Conservation (phyloP, 768 basidiomycete genomes). For the Lactarius tabidus region DNA sequence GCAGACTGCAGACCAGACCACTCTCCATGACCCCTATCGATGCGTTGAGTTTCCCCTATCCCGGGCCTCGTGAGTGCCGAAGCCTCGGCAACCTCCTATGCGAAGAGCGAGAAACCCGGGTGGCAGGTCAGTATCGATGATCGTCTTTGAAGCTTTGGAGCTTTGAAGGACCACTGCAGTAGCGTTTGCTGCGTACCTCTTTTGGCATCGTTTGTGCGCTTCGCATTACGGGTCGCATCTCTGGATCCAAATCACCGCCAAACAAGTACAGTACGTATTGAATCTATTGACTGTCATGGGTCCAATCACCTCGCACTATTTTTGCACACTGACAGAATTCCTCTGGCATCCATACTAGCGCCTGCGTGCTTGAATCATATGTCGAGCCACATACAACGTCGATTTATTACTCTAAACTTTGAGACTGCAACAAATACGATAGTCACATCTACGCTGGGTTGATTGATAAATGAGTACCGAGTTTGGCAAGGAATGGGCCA, state of each 20-base stretch:
- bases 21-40: no score
- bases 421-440: not conserved
- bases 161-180: no score
- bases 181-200: not conserved
- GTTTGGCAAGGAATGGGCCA: no score
- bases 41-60: no score
- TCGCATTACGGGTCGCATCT: no score
- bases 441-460: not conserved
- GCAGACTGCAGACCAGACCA: no score
- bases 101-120: no score
- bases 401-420: not conserved
- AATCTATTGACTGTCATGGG: not conserved
- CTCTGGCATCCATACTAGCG: not conserved
- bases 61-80: no score
- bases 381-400: not conserved
- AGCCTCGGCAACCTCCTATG: no score
- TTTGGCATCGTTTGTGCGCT: not conserved
- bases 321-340: not conserved
- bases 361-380: not conserved
- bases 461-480: not conserved
- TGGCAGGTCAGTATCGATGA: no score
- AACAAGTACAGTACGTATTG: no score
- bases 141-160: no score
- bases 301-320: not conserved
- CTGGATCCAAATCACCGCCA: not conserved